These are phyloP conservation scores for Aspergillus kassunensis DNA, from an alignment of 495 filamentous ascomycete species.

Conservation along the genomic window DNA sequence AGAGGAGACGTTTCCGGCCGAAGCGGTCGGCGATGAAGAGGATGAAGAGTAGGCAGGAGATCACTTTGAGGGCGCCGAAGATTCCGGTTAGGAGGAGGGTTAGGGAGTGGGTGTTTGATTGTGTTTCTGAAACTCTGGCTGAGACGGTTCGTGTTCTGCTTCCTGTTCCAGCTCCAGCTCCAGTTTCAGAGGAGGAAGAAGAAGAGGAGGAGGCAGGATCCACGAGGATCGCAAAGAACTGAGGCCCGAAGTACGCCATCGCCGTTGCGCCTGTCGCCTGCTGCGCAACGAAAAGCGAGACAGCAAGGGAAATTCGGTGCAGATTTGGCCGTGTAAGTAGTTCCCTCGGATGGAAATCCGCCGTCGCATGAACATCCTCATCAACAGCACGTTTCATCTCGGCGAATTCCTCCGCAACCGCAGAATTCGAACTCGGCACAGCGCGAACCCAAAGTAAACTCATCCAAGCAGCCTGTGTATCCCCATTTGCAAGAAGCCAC, in stretches of 20 bases:
- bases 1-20: constrained; percentile 51
- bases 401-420: constrained; percentile 32
- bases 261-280: constrained; percentile 53
- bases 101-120: constrained; percentile 4
- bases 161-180: no score
- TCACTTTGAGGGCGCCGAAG: constrained; percentile 49
- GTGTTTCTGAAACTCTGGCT: no score
- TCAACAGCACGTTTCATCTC: constrained; percentile 43
- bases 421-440: constrained; percentile 26
- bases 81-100: constrained; percentile 46
- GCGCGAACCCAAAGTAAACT: constrained; percentile 50
- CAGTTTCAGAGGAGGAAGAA: no score
- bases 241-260: constrained; percentile 50
- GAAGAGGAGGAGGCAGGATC: constrained; percentile 16
- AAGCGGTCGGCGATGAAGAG: constrained; percentile 54
- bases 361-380: constrained; percentile 38
- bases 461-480: constrained; percentile 38
- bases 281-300: constrained; percentile 42
- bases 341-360: constrained; percentile 40
- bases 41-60: constrained; percentile 45
- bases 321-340: constrained; percentile 40
- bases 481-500: constrained; percentile 46
- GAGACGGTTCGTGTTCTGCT: no score
- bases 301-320: constrained; percentile 37
- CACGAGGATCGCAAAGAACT: constrained; percentile 54